phyloP scores from a whole-genome alignment of 306 rosid species.

The Inga leiocalycina region DNA sequence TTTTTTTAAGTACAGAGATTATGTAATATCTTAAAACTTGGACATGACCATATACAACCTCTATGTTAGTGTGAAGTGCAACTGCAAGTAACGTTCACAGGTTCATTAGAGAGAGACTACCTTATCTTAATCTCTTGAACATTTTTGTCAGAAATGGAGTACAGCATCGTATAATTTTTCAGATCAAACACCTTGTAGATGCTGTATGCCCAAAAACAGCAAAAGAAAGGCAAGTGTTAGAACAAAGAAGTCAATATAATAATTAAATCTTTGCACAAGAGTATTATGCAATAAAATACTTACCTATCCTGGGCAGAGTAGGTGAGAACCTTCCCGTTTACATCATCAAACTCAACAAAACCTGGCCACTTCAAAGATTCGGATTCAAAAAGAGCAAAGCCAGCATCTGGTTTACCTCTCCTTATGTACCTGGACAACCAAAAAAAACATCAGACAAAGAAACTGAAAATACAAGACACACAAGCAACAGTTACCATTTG shows the following conservation, averaged over 20 bases:
- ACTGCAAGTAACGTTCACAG: slow-evolving; percentile 27
- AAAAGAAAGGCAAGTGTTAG: slow-evolving; percentile 30
- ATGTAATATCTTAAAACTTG: slow-evolving; percentile 21
- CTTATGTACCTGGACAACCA: slow-evolving; percentile 73
- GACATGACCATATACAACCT: slow-evolving; percentile 12
- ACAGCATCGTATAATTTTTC: slow-evolving; percentile 94
- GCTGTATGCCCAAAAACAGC: slow-evolving; percentile 43
- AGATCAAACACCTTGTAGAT: slow-evolving; percentile 98
- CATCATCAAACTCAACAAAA: slow-evolving; percentile 99
- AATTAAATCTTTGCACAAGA: slow-evolving; percentile 17
- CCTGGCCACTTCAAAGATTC: slow-evolving; percentile 99
- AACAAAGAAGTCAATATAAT: slow-evolving; percentile 30
- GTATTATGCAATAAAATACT: slow-evolving; percentile 21
- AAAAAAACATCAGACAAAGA: slow-evolving; percentile 25
- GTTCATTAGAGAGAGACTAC: slow-evolving; percentile 48
- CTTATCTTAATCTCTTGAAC: slow-evolving; percentile 99
- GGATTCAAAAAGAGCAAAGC: slow-evolving; percentile 96
- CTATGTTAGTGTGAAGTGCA: not conserved
- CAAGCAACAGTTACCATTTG: slow-evolving; percentile 3
- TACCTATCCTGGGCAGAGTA: slow-evolving; percentile 95
- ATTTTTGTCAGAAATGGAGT: slow-evolving; percentile 94
- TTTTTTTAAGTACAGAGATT: slow-evolving; percentile 5
- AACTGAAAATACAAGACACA: slow-evolving; percentile 13
- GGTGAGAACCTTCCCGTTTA: slow-evolving; percentile 96
- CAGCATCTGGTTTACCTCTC: slow-evolving; percentile 96